These are phyloP conservation scores for Flaveria brownii DNA, from an alignment of 129 eudicot genomes.

Conservation along the genomic window DNA sequence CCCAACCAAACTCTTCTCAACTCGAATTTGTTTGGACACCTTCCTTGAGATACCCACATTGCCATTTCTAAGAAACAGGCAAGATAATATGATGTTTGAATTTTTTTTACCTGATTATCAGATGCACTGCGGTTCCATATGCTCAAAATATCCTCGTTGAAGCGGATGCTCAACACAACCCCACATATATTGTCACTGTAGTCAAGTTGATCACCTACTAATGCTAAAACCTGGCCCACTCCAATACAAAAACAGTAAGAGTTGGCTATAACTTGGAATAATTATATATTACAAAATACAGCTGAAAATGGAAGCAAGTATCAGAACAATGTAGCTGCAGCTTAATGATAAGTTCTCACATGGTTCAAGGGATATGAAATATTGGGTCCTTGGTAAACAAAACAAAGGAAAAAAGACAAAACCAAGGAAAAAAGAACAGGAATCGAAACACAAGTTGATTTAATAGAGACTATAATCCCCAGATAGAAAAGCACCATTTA, in stretches of 20 bases:
- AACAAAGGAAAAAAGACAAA: neutral
- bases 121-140: constrained; percentile 98
- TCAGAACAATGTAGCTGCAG: neutral
- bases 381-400: neutral
- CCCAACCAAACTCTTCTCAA: neutral
- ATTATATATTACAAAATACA: neutral
- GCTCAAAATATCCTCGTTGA: constrained; percentile 90
- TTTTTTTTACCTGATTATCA: constrained; percentile 64
- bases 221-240: constrained; percentile 68
- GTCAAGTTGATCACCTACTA: constrained; percentile 95
- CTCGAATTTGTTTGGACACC: neutral
- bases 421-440: neutral
- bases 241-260: constrained; percentile 5
- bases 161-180: constrained; percentile 77
- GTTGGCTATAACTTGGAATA: neutral
- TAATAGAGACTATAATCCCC: neutral
- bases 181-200: constrained; percentile 90
- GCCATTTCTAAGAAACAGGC: neutral
- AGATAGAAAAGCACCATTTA: neutral
- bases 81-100: neutral
- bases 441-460: neutral
- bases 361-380: neutral
- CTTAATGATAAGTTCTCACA: neutral
- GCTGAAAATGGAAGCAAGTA: neutral
- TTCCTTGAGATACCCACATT: neutral